A percentile compares a stretch with the other conserved stretches of the same genome.
These are phyloP conservation scores for Chlorokybus atmophyticus DNA, from an alignment of 139 green algal genomes.

Conservation along the genomic window DNA sequence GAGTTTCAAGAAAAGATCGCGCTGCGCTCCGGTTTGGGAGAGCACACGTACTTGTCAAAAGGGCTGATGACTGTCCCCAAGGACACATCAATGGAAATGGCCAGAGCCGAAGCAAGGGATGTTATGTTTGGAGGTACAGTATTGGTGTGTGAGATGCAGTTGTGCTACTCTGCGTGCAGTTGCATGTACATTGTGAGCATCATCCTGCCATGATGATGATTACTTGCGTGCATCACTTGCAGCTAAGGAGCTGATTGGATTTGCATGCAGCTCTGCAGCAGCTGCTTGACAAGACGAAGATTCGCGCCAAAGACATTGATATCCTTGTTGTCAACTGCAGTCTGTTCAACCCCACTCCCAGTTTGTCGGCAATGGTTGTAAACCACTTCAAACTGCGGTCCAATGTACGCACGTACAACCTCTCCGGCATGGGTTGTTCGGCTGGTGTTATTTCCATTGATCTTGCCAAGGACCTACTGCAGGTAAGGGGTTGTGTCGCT, in stretches of 20 bases:
- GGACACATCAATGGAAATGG: conserved; percentile 51
- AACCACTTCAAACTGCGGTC: conserved; percentile 86
- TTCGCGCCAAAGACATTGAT: conserved; percentile 64
- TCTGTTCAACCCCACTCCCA: conserved; percentile 93
- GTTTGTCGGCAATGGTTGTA: conserved; percentile 85
- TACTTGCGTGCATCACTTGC: too few relatives aligned
- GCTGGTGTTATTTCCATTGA: conserved; percentile 77
- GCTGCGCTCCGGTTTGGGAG: conserved; percentile 61
- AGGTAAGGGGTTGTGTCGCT: conserved; percentile 43
- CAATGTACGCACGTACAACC: conserved; percentile 85
- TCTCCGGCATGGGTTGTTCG: conserved; percentile 88
- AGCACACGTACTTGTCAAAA: conserved; percentile 81
- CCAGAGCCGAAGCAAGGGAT: conserved; percentile 80
- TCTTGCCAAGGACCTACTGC: conserved; percentile 76
- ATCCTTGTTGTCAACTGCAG: conserved; percentile 92
- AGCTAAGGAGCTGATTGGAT: too few relatives aligned
- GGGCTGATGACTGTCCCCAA: conserved; percentile 46
- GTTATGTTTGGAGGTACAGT: conserved; percentile 39
- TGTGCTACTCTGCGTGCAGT: too few relatives aligned
- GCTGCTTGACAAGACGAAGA: conserved; percentile 33
- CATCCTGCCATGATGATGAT: too few relatives aligned
- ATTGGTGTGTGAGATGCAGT: too few relatives aligned
- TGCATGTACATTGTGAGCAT: too few relatives aligned
- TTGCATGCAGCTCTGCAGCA: too few relatives aligned
- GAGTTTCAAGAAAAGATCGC: conserved; percentile 87